Conservation (phyloP, 768 basidiomycete species). For the Suillus americanus region DNA sequence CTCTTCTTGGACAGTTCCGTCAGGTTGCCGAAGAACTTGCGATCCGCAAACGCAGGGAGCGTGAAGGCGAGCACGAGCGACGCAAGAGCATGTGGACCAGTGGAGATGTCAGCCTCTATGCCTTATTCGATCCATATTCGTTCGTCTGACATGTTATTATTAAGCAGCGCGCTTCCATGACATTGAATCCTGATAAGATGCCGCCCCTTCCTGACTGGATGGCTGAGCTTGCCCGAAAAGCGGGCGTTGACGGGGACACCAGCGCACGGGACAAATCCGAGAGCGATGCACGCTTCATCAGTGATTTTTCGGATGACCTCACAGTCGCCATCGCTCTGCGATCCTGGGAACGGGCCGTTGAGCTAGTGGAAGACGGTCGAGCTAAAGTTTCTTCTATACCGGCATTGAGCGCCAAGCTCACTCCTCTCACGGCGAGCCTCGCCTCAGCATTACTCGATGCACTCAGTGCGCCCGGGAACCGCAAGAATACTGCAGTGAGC, state of each 20-base stretch:
- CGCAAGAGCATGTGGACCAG: slow-evolving; percentile 72
- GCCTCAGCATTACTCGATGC: slow-evolving; percentile 69
- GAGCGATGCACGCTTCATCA: slow-evolving; percentile 81
- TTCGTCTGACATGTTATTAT: neutral
- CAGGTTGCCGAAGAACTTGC: slow-evolving; percentile 91
- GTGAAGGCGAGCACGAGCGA: slow-evolving; percentile 89
- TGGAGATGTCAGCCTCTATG: slow-evolving; percentile 37
- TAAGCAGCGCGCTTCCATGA: slow-evolving; percentile 32
- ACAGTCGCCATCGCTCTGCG: slow-evolving; percentile 88
- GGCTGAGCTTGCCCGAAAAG: slow-evolving; percentile 61
- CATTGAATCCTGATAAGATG: slow-evolving; percentile 37
- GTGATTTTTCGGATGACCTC: slow-evolving; percentile 89
- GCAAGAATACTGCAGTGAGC: slow-evolving; percentile 70
- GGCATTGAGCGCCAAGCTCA: slow-evolving; percentile 55
- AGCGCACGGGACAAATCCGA: slow-evolving; percentile 74
- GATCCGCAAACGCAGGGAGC: slow-evolving; percentile 86
- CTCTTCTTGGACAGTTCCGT: slow-evolving; percentile 80
- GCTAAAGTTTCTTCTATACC: slow-evolving; percentile 58
- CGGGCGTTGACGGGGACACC: slow-evolving; percentile 40
- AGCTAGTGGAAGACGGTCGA: slow-evolving; percentile 82
- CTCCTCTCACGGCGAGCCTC: slow-evolving; percentile 64
- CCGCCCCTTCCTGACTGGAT: slow-evolving; percentile 78
- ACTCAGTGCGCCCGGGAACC: slow-evolving; percentile 72
- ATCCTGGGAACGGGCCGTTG: slow-evolving; percentile 87
- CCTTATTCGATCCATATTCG: neutral